Conservation (phyloP, 176 grass and related monocot genomes). For the Raddia distichophylla region DNA sequence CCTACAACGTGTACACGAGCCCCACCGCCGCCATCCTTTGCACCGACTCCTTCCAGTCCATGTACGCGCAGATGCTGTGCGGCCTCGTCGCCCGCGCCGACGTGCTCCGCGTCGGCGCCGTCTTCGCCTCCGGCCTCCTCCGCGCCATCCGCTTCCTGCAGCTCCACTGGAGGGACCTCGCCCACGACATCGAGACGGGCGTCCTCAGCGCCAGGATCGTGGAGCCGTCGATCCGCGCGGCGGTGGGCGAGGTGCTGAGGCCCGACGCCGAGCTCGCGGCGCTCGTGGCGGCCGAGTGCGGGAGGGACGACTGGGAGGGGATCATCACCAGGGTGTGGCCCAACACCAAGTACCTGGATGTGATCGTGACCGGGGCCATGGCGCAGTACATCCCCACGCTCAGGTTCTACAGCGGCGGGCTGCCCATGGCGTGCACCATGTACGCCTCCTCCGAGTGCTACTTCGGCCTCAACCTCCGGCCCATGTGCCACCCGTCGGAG, state of each 20-base stretch:
- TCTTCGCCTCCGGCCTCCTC: slow-evolving; percentile 94
- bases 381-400: slow-evolving; percentile 97
- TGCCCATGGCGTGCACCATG: slow-evolving; percentile 97
- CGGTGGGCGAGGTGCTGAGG: slow-evolving; percentile 57
- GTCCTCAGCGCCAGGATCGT: slow-evolving; percentile 51
- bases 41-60: slow-evolving; percentile 91
- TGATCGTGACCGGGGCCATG: slow-evolving; percentile 98
- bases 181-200: slow-evolving; percentile 65
- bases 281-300: slow-evolving; percentile 67
- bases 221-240: slow-evolving; percentile 61
- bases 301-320: slow-evolving; percentile 57
- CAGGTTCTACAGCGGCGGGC: slow-evolving; percentile 79
- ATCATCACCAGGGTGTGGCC: slow-evolving; percentile 91
- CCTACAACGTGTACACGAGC: slow-evolving; percentile 91
- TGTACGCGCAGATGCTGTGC: slow-evolving; percentile 96
- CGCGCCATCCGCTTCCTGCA: slow-evolving; percentile 93
- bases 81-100: slow-evolving; percentile 69
- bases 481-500: slow-evolving; percentile 83
- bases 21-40: slow-evolving; percentile 89
- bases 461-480: slow-evolving; percentile 93
- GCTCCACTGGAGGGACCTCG: slow-evolving; percentile 76
- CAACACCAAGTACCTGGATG: slow-evolving; percentile 95
- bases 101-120: slow-evolving; percentile 92
- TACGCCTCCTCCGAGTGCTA: slow-evolving; percentile 98
- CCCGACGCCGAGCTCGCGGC: slow-evolving; percentile 55